phyloP scores from a whole-genome alignment of 331 rosid genomes.

The Rosa hybrid region DNA sequence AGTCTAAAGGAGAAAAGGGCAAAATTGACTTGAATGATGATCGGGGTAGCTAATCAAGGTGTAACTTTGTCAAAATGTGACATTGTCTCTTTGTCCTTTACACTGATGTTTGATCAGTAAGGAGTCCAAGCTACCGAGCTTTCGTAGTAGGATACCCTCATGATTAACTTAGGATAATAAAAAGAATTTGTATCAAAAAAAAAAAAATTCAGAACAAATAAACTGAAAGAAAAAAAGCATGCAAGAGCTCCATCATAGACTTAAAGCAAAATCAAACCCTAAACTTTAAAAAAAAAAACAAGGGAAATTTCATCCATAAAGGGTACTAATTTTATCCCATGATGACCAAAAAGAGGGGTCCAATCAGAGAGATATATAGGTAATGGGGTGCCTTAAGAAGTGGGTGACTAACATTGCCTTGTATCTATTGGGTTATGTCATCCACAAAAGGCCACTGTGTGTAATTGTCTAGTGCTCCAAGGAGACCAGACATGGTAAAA shows the following conservation, averaged over 20 bases:
- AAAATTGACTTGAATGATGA: neutral
- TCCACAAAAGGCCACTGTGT: conserved; percentile 50
- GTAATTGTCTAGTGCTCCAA: conserved; percentile 35
- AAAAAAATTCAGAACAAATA: neutral
- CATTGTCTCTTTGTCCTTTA: conserved; percentile 12
- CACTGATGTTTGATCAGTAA: neutral
- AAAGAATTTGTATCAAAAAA: no score
- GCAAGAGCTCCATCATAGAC: neutral
- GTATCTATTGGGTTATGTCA: conserved; percentile 35
- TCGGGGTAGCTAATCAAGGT: neutral
- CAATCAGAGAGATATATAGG: conserved; percentile 18
- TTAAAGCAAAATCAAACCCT: neutral
- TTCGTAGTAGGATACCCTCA: conserved; percentile 25
- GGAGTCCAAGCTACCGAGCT: neutral
- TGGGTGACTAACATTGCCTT: conserved; percentile 42
- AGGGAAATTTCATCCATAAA: neutral
- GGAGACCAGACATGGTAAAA: conserved; percentile 2
- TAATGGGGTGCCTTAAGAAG: conserved; percentile 36
- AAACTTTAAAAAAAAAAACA: neutral
- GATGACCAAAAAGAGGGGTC: conserved; percentile 12
- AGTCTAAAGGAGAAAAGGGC: neutral
- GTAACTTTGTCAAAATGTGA: conserved; percentile 17
- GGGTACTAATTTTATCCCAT: neutral
- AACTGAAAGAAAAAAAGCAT: conserved; percentile 19
- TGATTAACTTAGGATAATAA: conserved; percentile 25